Base-by-base conservation (phyloP, 2,329 filamentous ascomycete species). In the Calonectria ilicicola region DNA sequence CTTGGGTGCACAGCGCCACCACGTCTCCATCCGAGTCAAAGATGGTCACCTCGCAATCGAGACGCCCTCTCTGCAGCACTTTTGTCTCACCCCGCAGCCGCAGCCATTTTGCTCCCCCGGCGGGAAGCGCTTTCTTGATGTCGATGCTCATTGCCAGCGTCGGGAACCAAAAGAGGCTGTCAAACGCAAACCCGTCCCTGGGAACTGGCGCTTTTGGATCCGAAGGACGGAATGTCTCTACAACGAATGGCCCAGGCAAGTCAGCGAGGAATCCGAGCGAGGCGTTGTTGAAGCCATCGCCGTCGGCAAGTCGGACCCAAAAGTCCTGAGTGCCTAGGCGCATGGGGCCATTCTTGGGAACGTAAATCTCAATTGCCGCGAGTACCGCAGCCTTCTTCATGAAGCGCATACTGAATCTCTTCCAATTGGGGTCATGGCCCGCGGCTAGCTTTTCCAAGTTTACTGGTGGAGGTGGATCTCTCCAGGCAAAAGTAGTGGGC, bases 101-200 rank as follows among this genome's bases (percentile, higher is more conserved):
- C 66, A 97, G 80, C 92, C 93, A 97, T 81, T 94, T 91, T 1
- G 91, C 90, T 0, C 94, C 94, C 49, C 90, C 89, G 5, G 85
- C 83, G 0, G 94, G 93, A 53, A 97, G 81, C 8, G 87, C 82
- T 81, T 93, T 94, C 86, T 96, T 97, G 46, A 95, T 86, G 74
- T 97, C 94, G 26, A 97, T 79, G 80, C 94, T 95, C 80, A 97
- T 83, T 21, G 92, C 85, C 1, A 97, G 83, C 0, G 94, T 97
- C 0, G 94, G 94, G 81, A 94, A 95, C 94, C 93, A 95, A 77
- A 91, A 91, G 7, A n/a, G n/a, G n/a, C n/a, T n/a, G n/a, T n/a
- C n/a, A n/a, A n/a, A n/a, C n/a, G n/a, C n/a, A n/a, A n/a, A n/a
- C n/a, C n/a, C n/a, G n/a, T n/a, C n/a, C n/a, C n/a, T n/a, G n/a